Conservation (phyloP, 2,329 filamentous ascomycete species). For the Trichoderma polysporum region DNA sequence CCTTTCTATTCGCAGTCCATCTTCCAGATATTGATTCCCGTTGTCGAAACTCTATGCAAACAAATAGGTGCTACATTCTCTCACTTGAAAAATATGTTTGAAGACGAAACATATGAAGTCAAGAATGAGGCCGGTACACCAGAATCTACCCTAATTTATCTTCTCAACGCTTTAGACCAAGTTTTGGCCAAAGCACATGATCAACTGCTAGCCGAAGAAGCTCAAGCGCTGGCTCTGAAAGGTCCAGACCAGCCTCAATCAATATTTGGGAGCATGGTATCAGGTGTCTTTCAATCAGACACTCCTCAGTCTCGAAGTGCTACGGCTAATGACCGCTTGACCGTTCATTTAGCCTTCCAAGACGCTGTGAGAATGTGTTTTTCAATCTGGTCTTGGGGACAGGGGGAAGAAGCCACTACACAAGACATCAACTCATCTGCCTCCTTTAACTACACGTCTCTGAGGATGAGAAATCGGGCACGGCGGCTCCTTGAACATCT, state of each 20-base stretch:
- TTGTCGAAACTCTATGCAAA: constrained; percentile 84
- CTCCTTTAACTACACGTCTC: constrained; percentile 86
- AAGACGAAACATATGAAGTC: constrained; percentile 28
- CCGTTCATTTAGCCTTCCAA: constrained; percentile 93
- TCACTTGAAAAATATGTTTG: constrained; percentile 66
- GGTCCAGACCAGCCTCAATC: constrained; percentile 80
- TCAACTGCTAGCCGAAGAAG: constrained; percentile 73
- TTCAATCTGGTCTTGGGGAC: constrained; percentile 91
- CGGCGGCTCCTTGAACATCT: constrained; percentile 87
- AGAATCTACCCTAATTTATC: constrained; percentile 74
- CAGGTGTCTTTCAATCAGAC: constrained; percentile 82
- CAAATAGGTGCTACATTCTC: constrained; percentile 74
- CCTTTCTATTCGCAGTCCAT: constrained; percentile 81
- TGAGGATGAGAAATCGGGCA: constrained; percentile 87
- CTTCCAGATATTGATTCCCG: constrained; percentile 84
- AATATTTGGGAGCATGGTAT: constrained; percentile 93
- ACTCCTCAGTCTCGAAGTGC: constrained; percentile 72
- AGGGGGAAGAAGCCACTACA: constrained; percentile 55
- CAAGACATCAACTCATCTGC: constrained; percentile 69
- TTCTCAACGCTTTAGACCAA: constrained; percentile 91
- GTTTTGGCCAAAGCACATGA: constrained; percentile 86
- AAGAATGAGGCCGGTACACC: constrained; percentile 41
- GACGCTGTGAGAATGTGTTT: constrained; percentile 93
- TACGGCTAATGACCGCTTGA: constrained; percentile 90
- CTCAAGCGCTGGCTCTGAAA: constrained; percentile 66